These are phyloP conservation scores for Exophiala oligosperma DNA, from an alignment of 2,329 filamentous ascomycete species.

Conservation along the genomic window DNA sequence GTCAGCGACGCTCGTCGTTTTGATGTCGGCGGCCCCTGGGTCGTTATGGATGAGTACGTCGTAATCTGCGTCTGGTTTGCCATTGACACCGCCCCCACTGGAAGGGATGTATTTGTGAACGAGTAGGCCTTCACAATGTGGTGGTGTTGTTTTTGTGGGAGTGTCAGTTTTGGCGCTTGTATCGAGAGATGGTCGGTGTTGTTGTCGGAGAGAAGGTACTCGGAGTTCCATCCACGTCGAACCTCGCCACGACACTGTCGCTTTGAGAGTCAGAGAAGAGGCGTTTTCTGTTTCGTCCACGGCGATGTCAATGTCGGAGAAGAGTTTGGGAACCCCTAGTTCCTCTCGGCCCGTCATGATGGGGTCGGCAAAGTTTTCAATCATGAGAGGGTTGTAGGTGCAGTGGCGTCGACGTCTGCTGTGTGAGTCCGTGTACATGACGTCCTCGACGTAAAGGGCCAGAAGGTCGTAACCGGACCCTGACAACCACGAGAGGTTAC, in stretches of 20 bases:
- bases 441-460: constrained; percentile 64
- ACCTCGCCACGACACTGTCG: constrained; percentile 46
- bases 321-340: constrained; percentile 62
- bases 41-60: constrained; percentile 42
- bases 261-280: constrained; percentile 33
- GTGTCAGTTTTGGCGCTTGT: neutral
- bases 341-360: constrained; percentile 62
- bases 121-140: constrained; percentile 49
- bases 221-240: constrained; percentile 41
- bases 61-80: constrained; percentile 47
- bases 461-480: constrained; percentile 59
- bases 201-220: too few species aligned
- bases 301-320: constrained; percentile 49
- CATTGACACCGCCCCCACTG: neutral
- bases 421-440: constrained; percentile 52
- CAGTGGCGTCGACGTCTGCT: constrained; percentile 51
- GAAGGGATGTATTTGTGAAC: constrained; percentile 55
- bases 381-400: constrained; percentile 57
- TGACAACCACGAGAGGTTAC: constrained; percentile 61
- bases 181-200: too few species aligned
- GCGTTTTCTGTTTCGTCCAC: constrained; percentile 11
- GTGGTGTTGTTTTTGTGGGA: too few species aligned
- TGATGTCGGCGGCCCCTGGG: neutral
- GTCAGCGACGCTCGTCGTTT: constrained; percentile 32
- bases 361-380: constrained; percentile 60